Percentiles rank a stretch among this genome's conserved stretches.
Evolutionary conservation across 2,329 filamentous ascomycete species (phyloP).

Genomic region (Penicillium sp.): DNA sequence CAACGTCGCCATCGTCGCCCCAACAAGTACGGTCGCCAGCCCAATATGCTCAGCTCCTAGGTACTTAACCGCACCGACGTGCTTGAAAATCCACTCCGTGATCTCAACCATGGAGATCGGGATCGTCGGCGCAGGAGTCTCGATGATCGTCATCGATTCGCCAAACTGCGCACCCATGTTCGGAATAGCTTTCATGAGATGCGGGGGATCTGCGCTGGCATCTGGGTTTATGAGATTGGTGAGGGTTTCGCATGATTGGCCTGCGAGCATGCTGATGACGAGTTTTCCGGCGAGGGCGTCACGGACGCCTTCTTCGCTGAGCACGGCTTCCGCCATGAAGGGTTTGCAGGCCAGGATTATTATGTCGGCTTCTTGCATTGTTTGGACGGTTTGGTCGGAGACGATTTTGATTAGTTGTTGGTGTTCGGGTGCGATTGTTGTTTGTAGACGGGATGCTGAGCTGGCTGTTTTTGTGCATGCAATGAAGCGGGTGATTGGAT

Average conservation of each 20-base stretch:
- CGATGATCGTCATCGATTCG: constrained; percentile 44
- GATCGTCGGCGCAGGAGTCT: constrained; percentile 37
- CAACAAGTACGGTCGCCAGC: constrained; percentile 50
- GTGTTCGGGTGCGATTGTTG: constrained; percentile 23
- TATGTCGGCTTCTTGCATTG: constrained; percentile 32
- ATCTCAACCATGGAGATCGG: constrained; percentile 29
- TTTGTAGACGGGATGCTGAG: constrained; percentile 30
- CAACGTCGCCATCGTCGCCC: constrained; percentile 52
- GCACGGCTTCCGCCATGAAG: constrained; percentile 33
- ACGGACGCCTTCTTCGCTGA: constrained; percentile 31
- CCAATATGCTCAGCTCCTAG: constrained; percentile 48
- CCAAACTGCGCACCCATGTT: constrained; percentile 41
- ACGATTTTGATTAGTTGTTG: constrained; percentile 27
- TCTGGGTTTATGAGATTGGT: constrained; percentile 11
- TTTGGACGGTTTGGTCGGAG: constrained; percentile 30
- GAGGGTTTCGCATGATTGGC: constrained; percentile 32
- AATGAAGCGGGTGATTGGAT: constrained; percentile 26
- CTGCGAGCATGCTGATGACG: constrained; percentile 44
- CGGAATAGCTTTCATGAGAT: constrained; percentile 38
- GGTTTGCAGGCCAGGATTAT: constrained; percentile 43
- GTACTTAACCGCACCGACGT: constrained; percentile 41
- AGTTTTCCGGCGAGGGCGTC: constrained; percentile 40
- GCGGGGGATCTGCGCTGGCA: constrained; percentile 7
- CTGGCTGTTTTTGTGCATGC: constrained; percentile 35
- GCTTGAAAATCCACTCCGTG: constrained; percentile 45